Evolutionary conservation across 2,329 filamentous ascomycete genomes (phyloP).

Genomic region (Talaromyces rugulosus): DNA sequence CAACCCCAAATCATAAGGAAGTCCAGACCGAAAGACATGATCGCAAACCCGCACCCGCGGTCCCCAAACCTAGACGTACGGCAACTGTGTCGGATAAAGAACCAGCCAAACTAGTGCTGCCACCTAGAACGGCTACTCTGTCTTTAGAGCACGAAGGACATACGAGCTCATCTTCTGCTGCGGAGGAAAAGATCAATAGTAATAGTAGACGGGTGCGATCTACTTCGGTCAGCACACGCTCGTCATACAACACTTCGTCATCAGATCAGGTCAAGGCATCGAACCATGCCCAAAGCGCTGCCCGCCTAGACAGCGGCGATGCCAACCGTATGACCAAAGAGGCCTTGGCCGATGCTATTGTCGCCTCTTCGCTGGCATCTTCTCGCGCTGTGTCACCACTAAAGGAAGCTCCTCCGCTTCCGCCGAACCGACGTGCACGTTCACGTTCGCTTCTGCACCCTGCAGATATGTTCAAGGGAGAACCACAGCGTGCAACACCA

Average conservation of each 20-base stretch:
- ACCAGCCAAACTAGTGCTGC: not conserved
- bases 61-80: constrained; percentile 4
- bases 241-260: constrained; percentile 18
- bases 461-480: constrained; percentile 25
- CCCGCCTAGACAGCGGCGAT: constrained; percentile 20
- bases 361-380: constrained; percentile 45
- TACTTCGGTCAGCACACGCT: constrained; percentile 4
- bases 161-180: not conserved
- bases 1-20: not conserved
- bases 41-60: constrained; percentile 1
- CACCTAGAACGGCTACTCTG: not conserved
- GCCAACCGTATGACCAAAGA: constrained; percentile 29
- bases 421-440: constrained; percentile 33
- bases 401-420: constrained; percentile 35
- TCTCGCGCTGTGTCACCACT: constrained; percentile 34
- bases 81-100: not conserved
- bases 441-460: constrained; percentile 34
- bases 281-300: constrained; percentile 20
- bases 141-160: not conserved
- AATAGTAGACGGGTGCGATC: constrained; percentile 1
- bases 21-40: constrained; percentile 5
- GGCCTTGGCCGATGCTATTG: constrained; percentile 43
- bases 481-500: constrained; percentile 23
- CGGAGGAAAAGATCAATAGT: not conserved
- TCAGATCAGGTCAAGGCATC: constrained; percentile 25